Conservation (phyloP, 345 rosid species). For the Eucalyptus regnans region DNA sequence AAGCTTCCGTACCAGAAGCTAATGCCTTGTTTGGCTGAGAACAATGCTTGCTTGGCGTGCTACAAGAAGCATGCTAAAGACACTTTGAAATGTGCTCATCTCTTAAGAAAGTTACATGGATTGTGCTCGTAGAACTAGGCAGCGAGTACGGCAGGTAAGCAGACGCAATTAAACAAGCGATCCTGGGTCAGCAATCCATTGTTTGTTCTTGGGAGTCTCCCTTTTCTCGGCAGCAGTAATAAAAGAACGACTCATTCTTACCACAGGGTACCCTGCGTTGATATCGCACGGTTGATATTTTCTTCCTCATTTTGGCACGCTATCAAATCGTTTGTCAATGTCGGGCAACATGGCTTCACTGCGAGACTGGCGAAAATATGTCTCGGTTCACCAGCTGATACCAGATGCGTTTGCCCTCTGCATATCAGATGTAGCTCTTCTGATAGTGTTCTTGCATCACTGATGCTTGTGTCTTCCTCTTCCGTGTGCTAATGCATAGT, state of each 20-base stretch:
- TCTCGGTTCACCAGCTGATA: too few relatives aligned
- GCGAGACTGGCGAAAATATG: background rate
- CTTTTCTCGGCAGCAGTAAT: background rate
- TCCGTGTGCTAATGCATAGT: background rate
- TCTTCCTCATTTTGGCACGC: background rate
- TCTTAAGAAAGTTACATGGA: slow-evolving; percentile 43
- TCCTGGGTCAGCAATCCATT: background rate
- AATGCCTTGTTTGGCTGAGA: slow-evolving; percentile 67
- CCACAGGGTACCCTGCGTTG: background rate
- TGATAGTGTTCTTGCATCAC: background rate
- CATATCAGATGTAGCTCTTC: background rate
- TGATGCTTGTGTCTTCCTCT: background rate
- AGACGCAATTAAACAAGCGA: background rate
- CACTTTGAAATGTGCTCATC: slow-evolving; percentile 47
- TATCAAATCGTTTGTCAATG: background rate
- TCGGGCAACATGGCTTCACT: background rate
- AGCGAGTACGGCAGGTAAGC: background rate
- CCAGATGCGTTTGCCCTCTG: background rate
- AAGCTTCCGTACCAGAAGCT: slow-evolving; percentile 67
- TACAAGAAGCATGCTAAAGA: slow-evolving; percentile 55
- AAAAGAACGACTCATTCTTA: background rate
- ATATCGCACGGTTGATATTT: background rate
- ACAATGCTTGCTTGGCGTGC: slow-evolving; percentile 62
- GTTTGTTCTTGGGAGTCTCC: background rate
- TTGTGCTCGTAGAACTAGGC: slow-evolving; percentile 37